Percentiles rank a stretch among this genome's conserved stretches.
These are phyloP conservation scores for Leccinum fuscescens DNA, from an alignment of 1,284 basidiomycete genomes.

Conservation along the genomic window DNA sequence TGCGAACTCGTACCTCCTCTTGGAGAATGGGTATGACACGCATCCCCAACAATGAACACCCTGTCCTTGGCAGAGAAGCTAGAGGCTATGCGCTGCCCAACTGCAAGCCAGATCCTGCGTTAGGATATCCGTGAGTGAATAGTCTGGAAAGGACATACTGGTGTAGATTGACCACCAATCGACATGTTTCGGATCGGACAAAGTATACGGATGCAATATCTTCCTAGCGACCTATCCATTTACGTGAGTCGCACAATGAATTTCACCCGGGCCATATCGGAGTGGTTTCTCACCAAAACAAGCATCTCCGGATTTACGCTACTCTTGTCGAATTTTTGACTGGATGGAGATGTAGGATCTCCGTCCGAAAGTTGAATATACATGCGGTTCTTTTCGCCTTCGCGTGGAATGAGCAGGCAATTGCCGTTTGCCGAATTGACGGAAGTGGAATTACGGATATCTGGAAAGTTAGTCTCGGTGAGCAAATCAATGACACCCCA, in stretches of 20 bases:
- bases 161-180: not conserved
- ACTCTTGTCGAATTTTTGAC: not conserved
- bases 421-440: not conserved
- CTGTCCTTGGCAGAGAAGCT: not conserved
- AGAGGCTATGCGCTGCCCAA: not conserved
- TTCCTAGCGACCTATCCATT: not conserved
- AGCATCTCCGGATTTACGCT: not conserved
- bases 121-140: not conserved
- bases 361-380: not conserved
- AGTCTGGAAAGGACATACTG: not conserved
- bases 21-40: not conserved
- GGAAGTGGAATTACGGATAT: not conserved
- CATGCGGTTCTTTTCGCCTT: not conserved
- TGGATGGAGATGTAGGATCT: not conserved
- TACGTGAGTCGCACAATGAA: too few species aligned
- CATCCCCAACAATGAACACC: not conserved
- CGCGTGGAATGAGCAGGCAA: not conserved
- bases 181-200: not conserved
- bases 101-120: not conserved
- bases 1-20: not conserved
- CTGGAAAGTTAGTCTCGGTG: not conserved
- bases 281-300: too few species aligned
- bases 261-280: too few species aligned
- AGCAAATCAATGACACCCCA: not conserved
- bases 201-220: not conserved